Evolutionary conservation across 2,329 filamentous ascomycete genomes (phyloP).

Genomic region (Plectosphaerella plurivora): DNA sequence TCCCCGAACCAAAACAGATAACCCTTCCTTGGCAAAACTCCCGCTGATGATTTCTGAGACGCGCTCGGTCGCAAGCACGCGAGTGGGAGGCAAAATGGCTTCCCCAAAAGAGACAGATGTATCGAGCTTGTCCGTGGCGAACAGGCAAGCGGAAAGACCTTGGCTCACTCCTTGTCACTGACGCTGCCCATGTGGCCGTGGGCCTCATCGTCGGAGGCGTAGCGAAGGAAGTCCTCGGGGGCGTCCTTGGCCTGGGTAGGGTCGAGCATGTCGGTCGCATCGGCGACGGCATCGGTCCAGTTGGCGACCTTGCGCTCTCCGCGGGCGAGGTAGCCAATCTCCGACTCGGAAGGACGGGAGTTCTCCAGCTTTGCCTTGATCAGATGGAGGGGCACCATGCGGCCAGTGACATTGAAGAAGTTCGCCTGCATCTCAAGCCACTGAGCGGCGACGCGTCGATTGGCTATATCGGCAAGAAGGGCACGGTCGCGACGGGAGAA

Average conservation of each 20-base stretch:
- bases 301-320: constrained; percentile 7
- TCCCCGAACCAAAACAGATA: too few relatives aligned
- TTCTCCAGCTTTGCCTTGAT: constrained; percentile 28
- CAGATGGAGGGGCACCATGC: constrained; percentile 31
- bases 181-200: too few relatives aligned
- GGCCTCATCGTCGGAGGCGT: constrained; percentile 3
- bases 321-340: constrained; percentile 2
- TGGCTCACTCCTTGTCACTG: background rate
- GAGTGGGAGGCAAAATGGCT: too few relatives aligned
- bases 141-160: too few relatives aligned
- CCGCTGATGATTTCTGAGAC: too few relatives aligned
- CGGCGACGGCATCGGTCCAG: constrained; percentile 9
- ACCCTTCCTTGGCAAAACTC: too few relatives aligned
- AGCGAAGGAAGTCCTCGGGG: constrained; percentile 8
- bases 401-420: constrained; percentile 37
- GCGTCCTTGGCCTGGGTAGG: constrained; percentile 3
- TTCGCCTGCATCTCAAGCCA: constrained; percentile 40
- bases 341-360: constrained; percentile 15
- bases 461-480: constrained; percentile 29
- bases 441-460: constrained; percentile 22
- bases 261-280: constrained; percentile 7
- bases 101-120: too few relatives aligned
- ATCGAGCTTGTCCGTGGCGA: too few relatives aligned
- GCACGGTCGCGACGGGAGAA: constrained; percentile 25
- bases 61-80: too few relatives aligned